Conservation (phyloP, 208 protist genomes). For the Histomonas meleagridis region DNA sequence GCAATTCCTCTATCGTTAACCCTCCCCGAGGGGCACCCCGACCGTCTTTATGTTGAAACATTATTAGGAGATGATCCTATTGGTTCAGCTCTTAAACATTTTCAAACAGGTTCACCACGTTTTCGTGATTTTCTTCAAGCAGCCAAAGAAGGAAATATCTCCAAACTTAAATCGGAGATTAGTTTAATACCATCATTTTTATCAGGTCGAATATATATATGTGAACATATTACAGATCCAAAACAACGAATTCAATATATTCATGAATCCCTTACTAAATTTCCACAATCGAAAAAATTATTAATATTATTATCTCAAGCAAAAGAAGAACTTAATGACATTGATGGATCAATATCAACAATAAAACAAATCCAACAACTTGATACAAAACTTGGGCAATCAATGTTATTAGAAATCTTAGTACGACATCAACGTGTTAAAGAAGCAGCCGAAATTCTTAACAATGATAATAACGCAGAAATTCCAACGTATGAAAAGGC, state of each 20-base stretch:
- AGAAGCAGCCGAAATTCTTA: background rate
- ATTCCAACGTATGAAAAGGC: background rate
- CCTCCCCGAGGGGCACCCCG: background rate
- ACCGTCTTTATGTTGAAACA: background rate
- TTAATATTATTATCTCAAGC: background rate
- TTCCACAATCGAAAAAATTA: background rate
- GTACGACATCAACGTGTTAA: background rate
- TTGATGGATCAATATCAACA: background rate
- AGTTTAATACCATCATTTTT: background rate
- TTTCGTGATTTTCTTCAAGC: background rate
- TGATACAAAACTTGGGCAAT: background rate
- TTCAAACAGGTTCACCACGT: too few species aligned
- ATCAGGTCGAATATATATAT: background rate
- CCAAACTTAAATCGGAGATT: background rate
- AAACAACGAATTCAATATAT: background rate
- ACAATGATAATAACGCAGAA: background rate
- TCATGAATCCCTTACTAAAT: background rate
- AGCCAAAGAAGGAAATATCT: background rate
- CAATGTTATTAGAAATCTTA: background rate
- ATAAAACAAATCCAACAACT: background rate
- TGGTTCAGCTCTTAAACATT: background rate
- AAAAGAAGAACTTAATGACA: slow-evolving; percentile 9
- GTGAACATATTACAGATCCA: background rate
- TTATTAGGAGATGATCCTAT: background rate
- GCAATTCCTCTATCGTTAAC: too few species aligned